Evolutionary conservation across 2,329 filamentous ascomycete genomes (phyloP).

Genomic region (Coniochaeta prunicola): DNA sequence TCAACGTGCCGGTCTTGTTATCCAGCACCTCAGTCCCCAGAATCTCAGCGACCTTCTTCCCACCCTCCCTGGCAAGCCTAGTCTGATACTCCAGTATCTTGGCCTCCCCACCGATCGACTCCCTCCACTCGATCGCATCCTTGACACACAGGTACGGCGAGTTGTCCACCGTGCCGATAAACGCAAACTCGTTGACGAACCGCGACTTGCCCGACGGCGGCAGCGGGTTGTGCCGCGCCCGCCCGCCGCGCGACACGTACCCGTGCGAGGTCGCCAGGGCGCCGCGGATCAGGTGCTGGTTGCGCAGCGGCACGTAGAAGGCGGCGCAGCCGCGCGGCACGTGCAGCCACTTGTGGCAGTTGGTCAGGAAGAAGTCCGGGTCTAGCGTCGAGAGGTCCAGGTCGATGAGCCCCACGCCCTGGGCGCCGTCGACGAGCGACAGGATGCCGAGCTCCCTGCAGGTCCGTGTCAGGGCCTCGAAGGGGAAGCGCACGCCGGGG

Average conservation of each 20-base stretch:
- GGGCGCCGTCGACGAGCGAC: slow-evolving; percentile 76
- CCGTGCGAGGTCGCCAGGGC: slow-evolving; percentile 77
- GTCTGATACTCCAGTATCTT: slow-evolving; percentile 58
- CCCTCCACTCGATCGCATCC: slow-evolving; percentile 65
- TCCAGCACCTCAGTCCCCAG: slow-evolving; percentile 69
- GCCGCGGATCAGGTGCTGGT: slow-evolving; percentile 68
- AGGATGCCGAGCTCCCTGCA: slow-evolving; percentile 63
- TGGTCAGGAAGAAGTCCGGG: slow-evolving; percentile 81
- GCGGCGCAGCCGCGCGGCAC: slow-evolving; percentile 74
- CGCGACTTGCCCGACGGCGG: slow-evolving; percentile 39
- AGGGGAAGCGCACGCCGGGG: slow-evolving; percentile 75
- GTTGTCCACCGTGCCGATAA: slow-evolving; percentile 68
- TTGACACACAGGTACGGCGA: slow-evolving; percentile 65
- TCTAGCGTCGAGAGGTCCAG: slow-evolving; percentile 60
- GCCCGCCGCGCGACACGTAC: slow-evolving; percentile 44
- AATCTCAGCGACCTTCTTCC: slow-evolving; percentile 47
- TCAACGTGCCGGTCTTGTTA: slow-evolving; percentile 53
- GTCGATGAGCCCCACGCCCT: slow-evolving; percentile 72
- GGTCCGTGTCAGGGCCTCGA: slow-evolving; percentile 54
- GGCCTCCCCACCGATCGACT: slow-evolving; percentile 67
- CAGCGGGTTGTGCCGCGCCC: slow-evolving; percentile 29
- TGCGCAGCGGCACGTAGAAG: slow-evolving; percentile 68
- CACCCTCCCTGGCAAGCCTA: slow-evolving; percentile 57
- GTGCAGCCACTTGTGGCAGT: slow-evolving; percentile 88
- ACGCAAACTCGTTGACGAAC: slow-evolving; percentile 69